phyloP scores from a whole-genome alignment of 352 stramenopile genomes.

The Pythium brachiatum region DNA sequence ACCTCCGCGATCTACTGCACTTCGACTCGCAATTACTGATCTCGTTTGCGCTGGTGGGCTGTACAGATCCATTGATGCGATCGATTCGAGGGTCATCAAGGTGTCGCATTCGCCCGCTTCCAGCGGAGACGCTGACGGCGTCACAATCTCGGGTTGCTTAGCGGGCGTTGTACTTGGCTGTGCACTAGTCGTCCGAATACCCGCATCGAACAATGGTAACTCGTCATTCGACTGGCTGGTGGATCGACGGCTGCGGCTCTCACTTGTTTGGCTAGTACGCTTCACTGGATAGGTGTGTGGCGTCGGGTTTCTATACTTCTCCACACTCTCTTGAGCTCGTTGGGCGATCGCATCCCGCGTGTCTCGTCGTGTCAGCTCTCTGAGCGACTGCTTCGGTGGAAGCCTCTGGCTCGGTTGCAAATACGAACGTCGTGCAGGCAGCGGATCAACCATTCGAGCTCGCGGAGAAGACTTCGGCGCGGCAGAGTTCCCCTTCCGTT shows the following conservation, averaged over 20 bases:
- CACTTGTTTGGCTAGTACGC: background rate
- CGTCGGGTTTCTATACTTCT: background rate
- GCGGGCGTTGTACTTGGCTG: background rate
- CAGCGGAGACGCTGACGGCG: background rate
- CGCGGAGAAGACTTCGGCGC: slow-evolving; percentile 20
- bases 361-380: background rate
- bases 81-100: slow-evolving; percentile 9
- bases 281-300: background rate
- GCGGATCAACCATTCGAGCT: background rate
- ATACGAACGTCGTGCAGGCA: background rate
- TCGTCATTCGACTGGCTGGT: background rate
- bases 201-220: background rate
- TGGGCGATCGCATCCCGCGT: background rate
- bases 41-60: background rate
- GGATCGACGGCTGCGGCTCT: background rate
- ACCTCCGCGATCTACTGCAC: background rate
- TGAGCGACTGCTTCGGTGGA: background rate
- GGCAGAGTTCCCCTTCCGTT: background rate
- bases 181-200: background rate
- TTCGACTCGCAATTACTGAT: background rate
- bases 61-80: slow-evolving; percentile 20
- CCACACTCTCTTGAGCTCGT: background rate
- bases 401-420: background rate
- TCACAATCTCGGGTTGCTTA: no score
- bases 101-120: background rate